phyloP scores from a whole-genome alignment of 2,329 filamentous ascomycete species.

The Biscogniauxia mediterranea region DNA sequence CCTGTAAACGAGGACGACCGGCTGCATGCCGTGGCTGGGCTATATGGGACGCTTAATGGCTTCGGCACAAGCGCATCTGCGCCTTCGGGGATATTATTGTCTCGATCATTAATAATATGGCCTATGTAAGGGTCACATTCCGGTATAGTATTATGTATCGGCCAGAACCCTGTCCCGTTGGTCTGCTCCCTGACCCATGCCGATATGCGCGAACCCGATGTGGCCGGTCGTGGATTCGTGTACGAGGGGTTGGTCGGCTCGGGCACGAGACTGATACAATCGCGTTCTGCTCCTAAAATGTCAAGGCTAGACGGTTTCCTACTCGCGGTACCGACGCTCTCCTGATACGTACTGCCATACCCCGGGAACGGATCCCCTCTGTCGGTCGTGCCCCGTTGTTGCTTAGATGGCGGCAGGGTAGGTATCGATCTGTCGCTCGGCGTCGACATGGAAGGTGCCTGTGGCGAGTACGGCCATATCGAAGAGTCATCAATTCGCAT shows the following conservation, averaged over 20 bases:
- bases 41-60: conserved; percentile 8
- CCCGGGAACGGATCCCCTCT: conserved; percentile 5
- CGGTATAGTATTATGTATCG: conserved; percentile 16
- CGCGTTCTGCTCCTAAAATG: conserved; percentile 23
- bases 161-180: conserved; percentile 14
- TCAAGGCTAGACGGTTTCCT: conserved; percentile 23
- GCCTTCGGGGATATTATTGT: conserved; percentile 14
- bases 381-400: conserved; percentile 10
- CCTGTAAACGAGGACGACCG: conserved; percentile 22
- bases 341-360: conserved; percentile 6
- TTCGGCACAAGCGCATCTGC: conserved; percentile 5
- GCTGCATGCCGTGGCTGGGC: conserved; percentile 14
- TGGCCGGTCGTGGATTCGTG: conserved; percentile 1
- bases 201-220: conserved; percentile 18
- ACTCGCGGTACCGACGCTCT: conserved; percentile 5
- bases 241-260: conserved; percentile 2
- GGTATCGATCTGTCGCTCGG: conserved; percentile 22
- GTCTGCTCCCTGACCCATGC: conserved; percentile 26
- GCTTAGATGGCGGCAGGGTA: conserved; percentile 6
- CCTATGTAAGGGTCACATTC: conserved; percentile 15
- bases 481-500: conserved; percentile 28
- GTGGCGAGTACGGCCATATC: conserved; percentile 6
- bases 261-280: conserved; percentile 21
- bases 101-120: conserved; percentile 14
- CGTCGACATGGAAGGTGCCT: conserved; percentile 27